Evolutionary conservation across 306 rosid genomes (phyloP).

Genomic region (Rosa chinensis): DNA sequence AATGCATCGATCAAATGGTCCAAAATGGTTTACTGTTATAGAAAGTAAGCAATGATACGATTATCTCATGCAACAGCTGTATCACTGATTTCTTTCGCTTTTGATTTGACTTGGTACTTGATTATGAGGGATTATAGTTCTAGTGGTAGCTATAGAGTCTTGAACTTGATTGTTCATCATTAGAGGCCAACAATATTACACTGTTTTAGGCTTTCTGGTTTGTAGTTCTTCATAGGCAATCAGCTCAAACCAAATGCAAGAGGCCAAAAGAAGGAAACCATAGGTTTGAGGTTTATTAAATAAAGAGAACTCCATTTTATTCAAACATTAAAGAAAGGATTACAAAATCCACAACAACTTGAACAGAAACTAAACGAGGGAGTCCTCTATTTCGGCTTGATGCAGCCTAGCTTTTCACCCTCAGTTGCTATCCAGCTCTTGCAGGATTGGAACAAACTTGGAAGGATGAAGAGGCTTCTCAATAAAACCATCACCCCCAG

Average conservation of each 20-base stretch:
- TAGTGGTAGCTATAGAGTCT: not conserved
- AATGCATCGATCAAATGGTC: not conserved
- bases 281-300: not conserved
- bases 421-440: slow-evolving; percentile 8
- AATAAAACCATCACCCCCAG: slow-evolving; percentile 18
- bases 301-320: slow-evolving; percentile 7
- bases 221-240: not conserved
- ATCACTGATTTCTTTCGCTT: not conserved
- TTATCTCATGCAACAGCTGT: not conserved
- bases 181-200: no score
- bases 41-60: not conserved
- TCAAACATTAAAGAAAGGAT: not conserved
- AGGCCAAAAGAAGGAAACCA: not conserved
- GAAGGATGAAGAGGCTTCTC: slow-evolving; percentile 27
- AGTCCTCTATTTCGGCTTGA: not conserved
- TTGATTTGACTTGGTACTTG: not conserved
- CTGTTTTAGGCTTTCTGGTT: not conserved
- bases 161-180: not conserved
- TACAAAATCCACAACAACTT: not conserved
- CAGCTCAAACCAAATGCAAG: not conserved
- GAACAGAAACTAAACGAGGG: not conserved
- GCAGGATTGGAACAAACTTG: slow-evolving; percentile 25
- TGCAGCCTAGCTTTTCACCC: not conserved
- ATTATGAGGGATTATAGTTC: not conserved
- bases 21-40: not conserved